Base-by-base conservation (phyloP, 2,329 filamentous ascomycete species). In the Cryphonectria naterciae region DNA sequence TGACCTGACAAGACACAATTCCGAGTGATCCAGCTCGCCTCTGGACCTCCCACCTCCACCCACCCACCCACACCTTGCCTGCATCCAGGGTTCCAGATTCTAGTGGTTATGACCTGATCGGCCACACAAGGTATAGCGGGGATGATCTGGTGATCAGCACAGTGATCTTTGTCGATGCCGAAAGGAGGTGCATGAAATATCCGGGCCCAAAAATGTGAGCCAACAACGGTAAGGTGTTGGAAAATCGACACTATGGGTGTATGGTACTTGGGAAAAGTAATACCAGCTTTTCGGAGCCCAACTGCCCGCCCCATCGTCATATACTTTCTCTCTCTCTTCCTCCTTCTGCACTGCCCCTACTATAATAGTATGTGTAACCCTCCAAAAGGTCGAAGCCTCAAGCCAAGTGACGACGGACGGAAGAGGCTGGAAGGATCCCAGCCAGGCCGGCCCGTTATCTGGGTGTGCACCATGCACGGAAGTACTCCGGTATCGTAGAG, bases 21-120 rank as follows among this genome's bases (percentile, higher is more conserved):
- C 67, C 70, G 67, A 71, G 62, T 62, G 43, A 66, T 65, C 70
- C 70, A 71, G 67, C 67, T 69, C 46, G 46, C 32, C 35, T 46
- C 43, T 17, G 35, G 43, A 35, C 28, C 7, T 62, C 28, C 19
- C 37, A 69, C 58, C 13, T 19, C 46, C 46, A 49, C 46, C 43
- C 43, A 49, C 46, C 43, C 43, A 49, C 43, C 37, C 37, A 49
- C 43, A 49, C 43, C 46, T 49, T 49, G 46, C 7, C 46, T 49
- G 46, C 19, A n/a, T 52, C 63, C 63, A 52, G 43, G 63, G 49
- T 49, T 65, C 28, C 41, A 52, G 63, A 22, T 19, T 32, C 63
- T 37, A 68, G 39, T 61, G 65, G 60, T 39, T 37, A 43, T 63
- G 60, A 43, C 60, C 69, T 68, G 65, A 65, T 41, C 69, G 41